A percentile compares a stretch with the other conserved stretches of the same genome.
phyloP scores from a whole-genome alignment of 441 rosid species.

The Hura crepitans region DNA sequence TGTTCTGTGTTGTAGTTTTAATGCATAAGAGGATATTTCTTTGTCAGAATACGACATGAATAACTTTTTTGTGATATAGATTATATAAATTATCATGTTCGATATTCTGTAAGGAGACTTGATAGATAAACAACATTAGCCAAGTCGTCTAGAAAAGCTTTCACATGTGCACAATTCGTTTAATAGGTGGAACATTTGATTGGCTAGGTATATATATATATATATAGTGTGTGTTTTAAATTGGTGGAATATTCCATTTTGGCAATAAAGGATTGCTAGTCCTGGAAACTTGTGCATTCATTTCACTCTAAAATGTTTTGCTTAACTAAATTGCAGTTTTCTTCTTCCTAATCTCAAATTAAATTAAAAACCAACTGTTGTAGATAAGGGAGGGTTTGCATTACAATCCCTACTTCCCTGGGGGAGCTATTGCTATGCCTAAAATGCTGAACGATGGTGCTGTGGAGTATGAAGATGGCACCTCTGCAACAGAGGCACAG shows the following conservation, averaged over 20 bases:
- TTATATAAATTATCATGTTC: neutral
- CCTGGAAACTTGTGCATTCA: too few relatives aligned
- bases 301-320: neutral
- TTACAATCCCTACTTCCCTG: constrained; percentile 97
- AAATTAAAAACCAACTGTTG: constrained; percentile 7
- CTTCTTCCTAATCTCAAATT: neutral
- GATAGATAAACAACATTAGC: neutral
- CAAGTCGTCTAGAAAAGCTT: neutral
- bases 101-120: neutral
- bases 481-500: constrained; percentile 97
- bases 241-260: neutral
- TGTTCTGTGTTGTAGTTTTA: neutral
- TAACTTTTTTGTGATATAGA: neutral
- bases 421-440: constrained; percentile 99
- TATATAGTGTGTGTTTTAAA: too few relatives aligned
- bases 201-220: neutral
- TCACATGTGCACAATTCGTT: neutral
- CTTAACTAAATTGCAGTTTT: neutral
- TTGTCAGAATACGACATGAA: neutral
- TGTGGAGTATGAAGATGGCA: constrained; percentile 95
- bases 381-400: constrained; percentile 97
- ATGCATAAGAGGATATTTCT: neutral
- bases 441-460: constrained; percentile 98
- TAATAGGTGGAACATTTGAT: too few relatives aligned
- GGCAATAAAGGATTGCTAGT: too few relatives aligned